These are phyloP conservation scores for Gilbertella persicaria DNA, from an alignment of 371 early-diverging fungal genomes.

Conservation along the genomic window DNA sequence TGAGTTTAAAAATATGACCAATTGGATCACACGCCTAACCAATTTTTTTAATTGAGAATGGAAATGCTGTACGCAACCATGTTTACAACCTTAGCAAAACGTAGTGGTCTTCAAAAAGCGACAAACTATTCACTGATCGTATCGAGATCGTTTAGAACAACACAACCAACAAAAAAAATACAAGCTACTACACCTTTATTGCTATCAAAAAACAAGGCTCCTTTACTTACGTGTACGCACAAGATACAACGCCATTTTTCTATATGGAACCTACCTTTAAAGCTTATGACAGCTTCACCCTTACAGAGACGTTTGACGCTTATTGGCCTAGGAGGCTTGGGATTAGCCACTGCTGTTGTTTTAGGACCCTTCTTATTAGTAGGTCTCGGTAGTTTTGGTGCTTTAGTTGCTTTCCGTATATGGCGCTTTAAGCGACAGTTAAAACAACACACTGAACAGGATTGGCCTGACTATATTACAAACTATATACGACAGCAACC, in stretches of 20 bases:
- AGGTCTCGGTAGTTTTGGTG: conserved; percentile 22
- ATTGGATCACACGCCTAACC: too few relatives aligned
- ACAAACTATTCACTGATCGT: too few relatives aligned
- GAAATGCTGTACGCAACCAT: too few relatives aligned
- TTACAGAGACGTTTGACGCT: conserved; percentile 9
- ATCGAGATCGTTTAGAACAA: too few relatives aligned
- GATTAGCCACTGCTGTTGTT: conserved; percentile 7
- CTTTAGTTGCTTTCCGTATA: conserved; percentile 16
- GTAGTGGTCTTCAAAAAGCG: too few relatives aligned
- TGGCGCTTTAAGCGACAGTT: conserved; percentile 20
- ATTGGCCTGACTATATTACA: conserved; percentile 12
- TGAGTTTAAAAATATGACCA: too few relatives aligned
- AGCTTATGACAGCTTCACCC: conserved; percentile 9
- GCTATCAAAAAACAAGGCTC: too few relatives aligned
- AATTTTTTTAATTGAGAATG: too few relatives aligned
- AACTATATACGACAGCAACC: conserved; percentile 2
- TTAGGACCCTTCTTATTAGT: conserved; percentile 26
- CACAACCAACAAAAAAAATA: too few relatives aligned
- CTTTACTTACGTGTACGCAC: not conserved
- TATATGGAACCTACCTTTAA: conserved; percentile 8
- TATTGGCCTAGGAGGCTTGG: conserved; percentile 8
- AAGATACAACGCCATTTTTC: conserved; percentile 12
- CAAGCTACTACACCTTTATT: too few relatives aligned
- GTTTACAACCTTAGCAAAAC: too few relatives aligned
- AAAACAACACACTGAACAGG: not conserved